Conservation (phyloP, 2,329 filamentous ascomycete genomes). For the Diaporthe amygdali region DNA sequence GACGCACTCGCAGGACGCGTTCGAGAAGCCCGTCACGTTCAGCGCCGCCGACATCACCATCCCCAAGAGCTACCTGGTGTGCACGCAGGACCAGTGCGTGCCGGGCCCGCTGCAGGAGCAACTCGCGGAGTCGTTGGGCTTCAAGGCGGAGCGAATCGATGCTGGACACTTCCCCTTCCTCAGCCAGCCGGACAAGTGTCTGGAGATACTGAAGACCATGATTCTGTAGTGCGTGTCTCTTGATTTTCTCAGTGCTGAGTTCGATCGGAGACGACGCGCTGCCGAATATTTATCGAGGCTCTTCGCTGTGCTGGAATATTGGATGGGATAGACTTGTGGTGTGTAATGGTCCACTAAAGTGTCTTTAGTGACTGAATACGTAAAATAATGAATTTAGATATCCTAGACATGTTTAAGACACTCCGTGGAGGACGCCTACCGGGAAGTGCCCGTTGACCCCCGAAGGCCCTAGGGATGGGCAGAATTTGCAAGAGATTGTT, state of each 20-base stretch:
- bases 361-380: no score
- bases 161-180: slow-evolving; percentile 27
- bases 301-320: not conserved
- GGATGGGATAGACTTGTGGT: no score
- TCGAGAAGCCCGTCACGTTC: slow-evolving; percentile 27
- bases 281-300: not conserved
- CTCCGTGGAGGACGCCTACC: not conserved
- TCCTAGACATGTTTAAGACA: not conserved
- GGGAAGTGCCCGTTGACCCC: no score
- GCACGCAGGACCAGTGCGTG: slow-evolving; percentile 23
- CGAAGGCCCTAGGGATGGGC: not conserved
- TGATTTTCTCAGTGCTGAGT: not conserved
- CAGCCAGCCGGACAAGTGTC: slow-evolving; percentile 23
- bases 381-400: not conserved
- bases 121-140: not conserved
- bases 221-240: not conserved
- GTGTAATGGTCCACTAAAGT: not conserved
- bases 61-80: slow-evolving; percentile 26
- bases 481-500: not conserved
- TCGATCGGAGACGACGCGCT: not conserved
- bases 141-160: slow-evolving; percentile 20
- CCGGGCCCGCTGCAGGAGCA: slow-evolving; percentile 17
- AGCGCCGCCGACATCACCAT: slow-evolving; percentile 26
- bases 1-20: slow-evolving; percentile 27
- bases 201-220: slow-evolving; percentile 7